Base-by-base conservation (phyloP, 345 rosid genomes). In the Stellera chamaejasme region DNA sequence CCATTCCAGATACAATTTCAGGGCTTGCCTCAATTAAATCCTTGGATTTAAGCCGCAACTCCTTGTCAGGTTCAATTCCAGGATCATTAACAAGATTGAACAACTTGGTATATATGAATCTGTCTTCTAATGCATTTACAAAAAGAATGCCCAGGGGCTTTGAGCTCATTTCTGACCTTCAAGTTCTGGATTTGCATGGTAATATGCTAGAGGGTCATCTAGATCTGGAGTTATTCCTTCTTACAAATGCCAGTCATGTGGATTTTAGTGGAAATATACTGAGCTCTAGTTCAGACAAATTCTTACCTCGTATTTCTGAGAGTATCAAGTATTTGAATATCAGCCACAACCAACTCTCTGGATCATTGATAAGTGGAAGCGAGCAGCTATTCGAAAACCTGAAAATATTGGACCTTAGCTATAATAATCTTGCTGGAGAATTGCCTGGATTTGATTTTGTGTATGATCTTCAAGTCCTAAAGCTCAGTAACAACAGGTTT, bases 391-490 rank as follows among this genome's bases (percentile, higher is more conserved):
- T 93, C 70, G 84, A 79, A 63, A 82, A 70, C 72, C 59, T 93
- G 61, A 80, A 77, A 67, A 88, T 86, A 55, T 70, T 87, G 85
- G 97, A 89, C 77, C 77, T 89, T 72, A 93, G 99, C 82, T 82
- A 86, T 72, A 93, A 93, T 70, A 83, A 72, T 64, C 69, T 93
- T n/a, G 72, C 96, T 13, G 99, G 99, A 61, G 97, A 89, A 50
- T 72, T 93, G 74, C 99, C 99, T 26, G 94, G 90, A 62, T 89
- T 93, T 67, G 78, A 74, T 68, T 93, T 81, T 72, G 88, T 81
- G 36, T 89, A 93, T 70, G 93, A 89, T 52, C 99, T 93, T 67
- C 79, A 86, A 71, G 87, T 93, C 48, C 97, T 93, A 60, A 82
- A 76, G 67, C 94, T 93, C 59, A 80, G 97, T 74, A 89, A 87